Evolutionary conservation across 1,284 basidiomycete species (phyloP), one percentile per base, ranked within the genome.

Genomic region (Agaricales sp.): DNA sequence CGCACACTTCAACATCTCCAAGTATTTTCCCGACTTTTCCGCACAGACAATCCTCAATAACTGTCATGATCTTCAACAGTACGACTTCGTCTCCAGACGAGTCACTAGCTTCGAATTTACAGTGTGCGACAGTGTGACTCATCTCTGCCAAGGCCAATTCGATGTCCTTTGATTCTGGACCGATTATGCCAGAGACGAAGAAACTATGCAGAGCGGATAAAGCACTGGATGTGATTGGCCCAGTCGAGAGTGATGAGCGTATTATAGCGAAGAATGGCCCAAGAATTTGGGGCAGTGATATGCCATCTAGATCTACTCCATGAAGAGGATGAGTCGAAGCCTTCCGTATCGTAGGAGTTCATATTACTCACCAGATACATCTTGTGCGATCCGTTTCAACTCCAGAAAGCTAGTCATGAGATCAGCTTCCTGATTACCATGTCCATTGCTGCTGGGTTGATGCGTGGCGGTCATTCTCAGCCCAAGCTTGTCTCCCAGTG

Each of bases 101-200:
- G 60, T 97, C 94, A 55, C 89, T 95, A 4, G 92, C 91, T 65
- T 99, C 96, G 62, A 99, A 99, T 64, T 96, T 93, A 74, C 95
- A 98, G 59, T 92, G 92, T 4, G 94, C 92, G 8, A 95, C 80
- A 0, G 94, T 86, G 51, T 80, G 85, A 60, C 93, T 95, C 50
- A 97, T 75, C 56, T 94, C 90, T 20, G 82, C 75, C 46, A 99
- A 74, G 3, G 87, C 85, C 25, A 73, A 63, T 55, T 78, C 78
- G 50, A 88, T 66, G 13, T 67, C 68, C 20, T 66, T 52, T 26
- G 78, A 77, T 44, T 66, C 64, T 4, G 75, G 64, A 24, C 69
- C 73, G 45, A 92, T 78, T 55, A 97, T 72, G 14, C 84, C 80
- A 61, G 82, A 86, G 41, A 84, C 70, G 61, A 94, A 87, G 69